phyloP scores from a whole-genome alignment of 1,284 basidiomycete species.

The Naganishia liquefaciens region DNA sequence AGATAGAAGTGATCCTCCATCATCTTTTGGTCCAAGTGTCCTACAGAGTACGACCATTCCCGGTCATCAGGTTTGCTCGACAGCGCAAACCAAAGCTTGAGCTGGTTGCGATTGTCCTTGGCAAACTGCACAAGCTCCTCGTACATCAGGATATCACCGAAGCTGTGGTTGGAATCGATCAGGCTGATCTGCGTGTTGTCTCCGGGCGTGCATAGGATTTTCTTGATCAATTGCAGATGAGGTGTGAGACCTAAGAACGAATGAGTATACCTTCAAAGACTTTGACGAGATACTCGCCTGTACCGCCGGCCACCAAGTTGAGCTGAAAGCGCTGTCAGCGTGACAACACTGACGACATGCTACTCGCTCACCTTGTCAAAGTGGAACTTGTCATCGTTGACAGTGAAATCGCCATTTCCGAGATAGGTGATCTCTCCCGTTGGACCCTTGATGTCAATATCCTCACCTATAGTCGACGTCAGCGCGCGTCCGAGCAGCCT shows the following conservation, averaged over 20 bases:
- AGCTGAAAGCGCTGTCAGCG: conserved; percentile 24
- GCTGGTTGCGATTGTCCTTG: conserved; percentile 28
- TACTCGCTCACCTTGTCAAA: conserved; percentile 33
- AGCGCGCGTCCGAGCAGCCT: not conserved
- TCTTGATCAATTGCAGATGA: conserved; percentile 52
- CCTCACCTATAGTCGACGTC: conserved; percentile 16
- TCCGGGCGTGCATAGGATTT: conserved; percentile 39
- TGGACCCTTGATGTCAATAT: conserved; percentile 33
- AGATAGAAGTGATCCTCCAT: conserved; percentile 35
- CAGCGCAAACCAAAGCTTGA: conserved; percentile 35
- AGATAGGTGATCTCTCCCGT: conserved; percentile 34
- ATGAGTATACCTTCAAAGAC: not conserved
- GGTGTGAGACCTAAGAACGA: conserved; percentile 46
- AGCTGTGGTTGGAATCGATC: conserved; percentile 48
- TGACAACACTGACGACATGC: not conserved
- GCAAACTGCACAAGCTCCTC: conserved; percentile 43
- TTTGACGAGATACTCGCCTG: conserved; percentile 12
- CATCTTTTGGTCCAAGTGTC: conserved; percentile 35
- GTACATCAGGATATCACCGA: conserved; percentile 50
- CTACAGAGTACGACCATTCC: conserved; percentile 34
- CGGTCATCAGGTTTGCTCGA: conserved; percentile 27
- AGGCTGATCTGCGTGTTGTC: conserved; percentile 52
- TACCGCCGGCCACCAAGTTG: conserved; percentile 47
- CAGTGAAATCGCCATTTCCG: conserved; percentile 34
- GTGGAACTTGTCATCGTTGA: conserved; percentile 33